Conservation (phyloP, 768 basidiomycete species). For the Boletus patriciae region DNA sequence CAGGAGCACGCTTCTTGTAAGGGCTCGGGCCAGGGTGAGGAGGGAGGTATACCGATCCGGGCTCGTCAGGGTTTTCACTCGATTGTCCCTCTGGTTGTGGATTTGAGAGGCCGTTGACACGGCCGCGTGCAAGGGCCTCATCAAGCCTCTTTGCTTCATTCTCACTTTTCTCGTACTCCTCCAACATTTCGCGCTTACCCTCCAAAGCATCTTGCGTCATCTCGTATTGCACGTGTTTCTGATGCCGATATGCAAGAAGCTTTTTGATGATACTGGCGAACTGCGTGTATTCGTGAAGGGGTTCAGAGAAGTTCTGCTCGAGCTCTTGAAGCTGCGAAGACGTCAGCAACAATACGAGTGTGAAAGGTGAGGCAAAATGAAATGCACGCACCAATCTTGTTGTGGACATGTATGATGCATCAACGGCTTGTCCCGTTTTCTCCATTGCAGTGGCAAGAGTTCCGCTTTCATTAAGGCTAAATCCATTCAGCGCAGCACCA, state of each 20-base stretch:
- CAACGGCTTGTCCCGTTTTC: slow-evolving; percentile 95
- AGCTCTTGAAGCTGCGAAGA: slow-evolving; percentile 78
- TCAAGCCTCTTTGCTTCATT: slow-evolving; percentile 86
- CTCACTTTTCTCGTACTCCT: slow-evolving; percentile 91
- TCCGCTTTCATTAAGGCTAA: slow-evolving; percentile 82
- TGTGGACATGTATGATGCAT: slow-evolving; percentile 91
- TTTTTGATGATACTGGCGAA: slow-evolving; percentile 95
- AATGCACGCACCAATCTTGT: slow-evolving; percentile 68
- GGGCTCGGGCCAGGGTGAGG: slow-evolving; percentile 82
- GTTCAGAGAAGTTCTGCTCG: slow-evolving; percentile 94
- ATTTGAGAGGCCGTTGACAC: slow-evolving; percentile 30
- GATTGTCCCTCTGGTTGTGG: slow-evolving; percentile 33
- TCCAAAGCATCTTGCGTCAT: slow-evolving; percentile 93
- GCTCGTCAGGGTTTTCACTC: slow-evolving; percentile 39
- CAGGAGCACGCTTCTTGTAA: slow-evolving; percentile 60
- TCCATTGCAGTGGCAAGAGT: slow-evolving; percentile 82
- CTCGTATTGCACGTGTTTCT: slow-evolving; percentile 97
- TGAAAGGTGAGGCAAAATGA: slow-evolving; percentile 1
- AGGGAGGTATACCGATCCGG: slow-evolving; percentile 56
- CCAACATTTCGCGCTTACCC: slow-evolving; percentile 77
- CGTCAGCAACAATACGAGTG: slow-evolving; percentile 6
- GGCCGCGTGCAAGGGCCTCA: slow-evolving; percentile 73
- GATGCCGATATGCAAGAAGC: slow-evolving; percentile 90
- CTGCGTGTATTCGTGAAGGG: slow-evolving; percentile 92
- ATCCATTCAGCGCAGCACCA: slow-evolving; percentile 89